Base-by-base conservation (phyloP, 768 basidiomycete genomes). In the Hericium coralloides region DNA sequence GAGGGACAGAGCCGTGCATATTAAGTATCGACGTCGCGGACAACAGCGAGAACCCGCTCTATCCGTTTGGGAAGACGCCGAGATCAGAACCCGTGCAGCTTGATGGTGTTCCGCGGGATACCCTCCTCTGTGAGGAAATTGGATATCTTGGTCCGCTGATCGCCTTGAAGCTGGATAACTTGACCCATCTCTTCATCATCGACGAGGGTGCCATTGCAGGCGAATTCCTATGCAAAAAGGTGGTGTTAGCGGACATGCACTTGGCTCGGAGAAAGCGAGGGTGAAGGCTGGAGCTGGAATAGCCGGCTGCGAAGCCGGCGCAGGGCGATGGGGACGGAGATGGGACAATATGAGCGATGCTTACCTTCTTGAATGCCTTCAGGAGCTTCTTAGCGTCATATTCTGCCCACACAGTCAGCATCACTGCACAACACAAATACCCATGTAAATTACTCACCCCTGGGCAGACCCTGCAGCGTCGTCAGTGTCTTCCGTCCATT, bases 401-500 rank as follows among this genome's bases (percentile, higher is more conserved):
- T 75, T 94, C 93, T 94, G 63, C 37, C 12, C 20, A 17, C 9
- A 62, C 49, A 56, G 53, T 37, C 12, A 39, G 18, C 47, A 43
- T n/a, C 31, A 31, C 31, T 31, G 31, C 10, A 31, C 31, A 31
- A 31, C 31, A 9, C 1, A 31, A 1, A 31, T 9, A 31, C 59
- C 54, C 38, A 55, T 37, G 56, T 53, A 58, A 43, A 50, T 49
- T 55, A 74, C 83, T 62, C 62, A 91, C 91, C 83, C 73, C 89
- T 92, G 55, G 92, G 90, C 63, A 99, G 73, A 60, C 97, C 97
- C 73, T 98, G 95, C 64, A 98, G 79, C 58, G 95, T 99, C 43
- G 97, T 99, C 78, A 98, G 74, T 60, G 94, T 97, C 81, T 99
- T 99, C 68, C 97, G 83, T 60, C 97, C 97, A 82, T 98, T 99